Evolutionary conservation across 1,284 basidiomycete species (phyloP), one percentile per base, ranked within the genome.

Genomic region (Malassezia globosa): DNA sequence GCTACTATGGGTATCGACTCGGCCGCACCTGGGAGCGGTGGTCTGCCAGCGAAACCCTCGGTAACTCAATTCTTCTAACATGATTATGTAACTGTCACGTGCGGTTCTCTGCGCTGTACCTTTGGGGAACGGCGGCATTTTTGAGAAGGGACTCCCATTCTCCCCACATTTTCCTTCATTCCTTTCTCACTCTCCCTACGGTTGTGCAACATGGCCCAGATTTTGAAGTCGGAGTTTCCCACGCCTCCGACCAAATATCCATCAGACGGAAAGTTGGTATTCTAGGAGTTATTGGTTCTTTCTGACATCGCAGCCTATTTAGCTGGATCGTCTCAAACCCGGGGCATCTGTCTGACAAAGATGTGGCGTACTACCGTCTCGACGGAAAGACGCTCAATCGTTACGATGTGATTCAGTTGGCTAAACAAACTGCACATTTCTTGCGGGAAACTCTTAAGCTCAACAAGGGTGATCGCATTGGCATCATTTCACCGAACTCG

Each of bases 401-500:
- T 44, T 56, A 47, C 37, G 46, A 61, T 21, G 46, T 67, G 16
- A 46, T 56, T n/a, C 31, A 54, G 10, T 53, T 60, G 26, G 45
- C 61, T 4, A 51, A 54, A 23, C 37, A 54, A 37, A 50, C 65
- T 7, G 63, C 66, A 3, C 38, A 58, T 16, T 55, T 58, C 16
- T 35, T 68, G 34, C 56, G 56, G 1, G 47, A 68, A 52, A 59
- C 46, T 37, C 56, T 68, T 7, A 56, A 55, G 10, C 46, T 69
- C 8, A 7, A 58, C 31, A 42, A 52, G 1, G 63, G 64, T 18
- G 50, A 57, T 8, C 53, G 65, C 23, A 45, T 69, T 24, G 66
- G 54, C 26, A 55, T 69, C 41, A 54, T 69, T 21, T 61, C 60
- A n/a, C 65, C 63, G 35, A 69, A 69, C 54, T 61, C 55, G 41